Evolutionary conservation across 2,329 filamentous ascomycete genomes (phyloP).

Genomic region (Fusarium staphyleae): DNA sequence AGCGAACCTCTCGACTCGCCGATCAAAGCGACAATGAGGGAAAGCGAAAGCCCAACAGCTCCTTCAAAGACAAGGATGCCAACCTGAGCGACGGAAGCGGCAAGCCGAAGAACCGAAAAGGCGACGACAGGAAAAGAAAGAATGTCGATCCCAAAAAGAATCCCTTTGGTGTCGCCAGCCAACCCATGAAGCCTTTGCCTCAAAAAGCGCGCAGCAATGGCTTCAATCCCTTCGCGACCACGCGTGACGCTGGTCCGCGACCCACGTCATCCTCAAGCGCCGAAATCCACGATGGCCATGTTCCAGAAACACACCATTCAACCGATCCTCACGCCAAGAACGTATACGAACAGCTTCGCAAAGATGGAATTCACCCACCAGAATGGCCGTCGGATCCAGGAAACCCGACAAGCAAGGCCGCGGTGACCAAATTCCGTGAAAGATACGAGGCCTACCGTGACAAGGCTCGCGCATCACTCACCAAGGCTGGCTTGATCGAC

Average conservation of each 20-base stretch:
- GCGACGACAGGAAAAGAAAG: slow-evolving; percentile 41
- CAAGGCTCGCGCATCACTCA: slow-evolving; percentile 63
- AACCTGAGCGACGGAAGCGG: slow-evolving; percentile 38
- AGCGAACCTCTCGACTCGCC: slow-evolving; percentile 34
- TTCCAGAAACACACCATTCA: slow-evolving; percentile 35
- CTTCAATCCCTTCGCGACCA: slow-evolving; percentile 26
- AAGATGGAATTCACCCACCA: slow-evolving; percentile 62
- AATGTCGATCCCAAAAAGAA: slow-evolving; percentile 26
- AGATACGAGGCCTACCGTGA: slow-evolving; percentile 64
- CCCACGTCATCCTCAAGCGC: slow-evolving; percentile 39
- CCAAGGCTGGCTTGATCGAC: slow-evolving; percentile 67
- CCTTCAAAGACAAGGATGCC: slow-evolving; percentile 40
- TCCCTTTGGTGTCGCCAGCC: slow-evolving; percentile 13
- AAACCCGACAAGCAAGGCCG: slow-evolving; percentile 57
- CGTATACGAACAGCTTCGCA: slow-evolving; percentile 61
- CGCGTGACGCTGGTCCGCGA: slow-evolving; percentile 34
- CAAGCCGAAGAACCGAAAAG: slow-evolving; percentile 34
- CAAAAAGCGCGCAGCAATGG: slow-evolving; percentile 32
- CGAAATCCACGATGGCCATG: slow-evolving; percentile 29
- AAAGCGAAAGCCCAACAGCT: slow-evolving; percentile 39
- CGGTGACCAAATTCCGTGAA: slow-evolving; percentile 63
- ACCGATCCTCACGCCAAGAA: slow-evolving; percentile 55
- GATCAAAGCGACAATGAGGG: slow-evolving; percentile 42
- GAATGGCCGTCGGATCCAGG: slow-evolving; percentile 63
- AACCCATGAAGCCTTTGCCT: slow-evolving; percentile 19